Evolutionary conservation across 2,329 filamentous ascomycete genomes (phyloP), one percentile per base, ranked within the genome.

Genomic region (Cladorrhinum sp.): DNA sequence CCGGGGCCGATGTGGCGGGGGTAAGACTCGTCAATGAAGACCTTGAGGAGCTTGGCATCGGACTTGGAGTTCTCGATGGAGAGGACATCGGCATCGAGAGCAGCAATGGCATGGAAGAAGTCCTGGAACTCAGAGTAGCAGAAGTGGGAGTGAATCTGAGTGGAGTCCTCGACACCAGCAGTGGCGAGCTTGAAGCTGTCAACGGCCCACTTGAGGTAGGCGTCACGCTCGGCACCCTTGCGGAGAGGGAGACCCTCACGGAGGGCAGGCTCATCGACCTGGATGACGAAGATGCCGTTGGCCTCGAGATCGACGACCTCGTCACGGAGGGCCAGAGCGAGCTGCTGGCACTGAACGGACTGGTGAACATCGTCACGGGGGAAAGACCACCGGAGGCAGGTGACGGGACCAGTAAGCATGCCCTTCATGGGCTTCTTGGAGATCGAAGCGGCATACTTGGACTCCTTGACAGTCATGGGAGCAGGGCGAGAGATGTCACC

Each of bases 111-210:
- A 81, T 98, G 92, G 92, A 99, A 99, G 87, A 99, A 99, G 85
- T 99, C 95, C 83, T 99, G 95, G 91, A 99, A 99, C 86, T 99
- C 95, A 57, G 95, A 98, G 89, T 99, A 99, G 81, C 95, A 99
- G 91, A 99, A 99, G 85, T 99, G 95, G 66, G 93, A 97, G 89
- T 99, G 95, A 78, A 99, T 97, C 86, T 99, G 95, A 69, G 95
- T 99, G 62, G 89, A 91, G 79, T 99, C 92, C 81, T 92, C 81
- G 64, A 99, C 93, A 77, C 92, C 95, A 63, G 92, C 88, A 71
- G 93, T 96, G 68, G 93, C 88, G 69, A 99, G 91, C 77, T 91
- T 92, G 92, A 99, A 99, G 72, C 93, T 92, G 82, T 96, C 89
- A 73, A 99, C 95, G 64, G 95, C 95, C 95, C 95, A 99, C 71